These are phyloP conservation scores for Lumnitzera racemosa DNA, from an alignment of 345 rosid genomes.

Conservation along the genomic window DNA sequence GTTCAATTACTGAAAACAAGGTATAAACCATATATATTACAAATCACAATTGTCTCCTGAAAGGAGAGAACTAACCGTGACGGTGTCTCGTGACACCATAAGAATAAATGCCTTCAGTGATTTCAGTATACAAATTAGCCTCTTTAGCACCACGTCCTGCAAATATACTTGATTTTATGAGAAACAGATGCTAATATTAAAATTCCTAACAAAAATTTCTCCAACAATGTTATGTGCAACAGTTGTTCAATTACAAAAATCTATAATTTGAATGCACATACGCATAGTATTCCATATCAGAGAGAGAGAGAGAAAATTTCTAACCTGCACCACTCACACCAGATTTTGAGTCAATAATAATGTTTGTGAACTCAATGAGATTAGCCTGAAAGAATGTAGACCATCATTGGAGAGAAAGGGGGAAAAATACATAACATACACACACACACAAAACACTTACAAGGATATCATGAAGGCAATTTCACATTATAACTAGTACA, in stretches of 20 bases:
- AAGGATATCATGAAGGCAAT: background rate
- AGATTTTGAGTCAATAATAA: conserved; percentile 87
- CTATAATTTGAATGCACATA: no score
- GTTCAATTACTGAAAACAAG: background rate
- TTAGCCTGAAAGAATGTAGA: conserved; percentile 47
- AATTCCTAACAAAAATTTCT: conserved; percentile 2
- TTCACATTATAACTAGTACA: background rate
- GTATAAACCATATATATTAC: background rate
- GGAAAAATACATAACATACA: background rate
- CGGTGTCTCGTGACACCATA: conserved; percentile 92
- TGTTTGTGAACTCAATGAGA: conserved; percentile 53
- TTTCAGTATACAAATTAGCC: conserved; percentile 70
- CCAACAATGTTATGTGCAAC: background rate
- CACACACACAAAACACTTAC: no score
- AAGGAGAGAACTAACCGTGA: conserved; percentile 51
- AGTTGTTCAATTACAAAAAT: no score
- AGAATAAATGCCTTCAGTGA: conserved; percentile 86
- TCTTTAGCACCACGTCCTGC: conserved; percentile 97
- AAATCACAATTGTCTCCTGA: background rate
- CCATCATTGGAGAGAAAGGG: background rate
- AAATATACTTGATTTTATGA: conserved; percentile 12
- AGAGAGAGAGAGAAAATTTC: conserved; percentile 9
- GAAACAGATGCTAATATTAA: conserved; percentile 7
- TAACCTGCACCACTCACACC: conserved; percentile 99
- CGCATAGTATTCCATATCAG: background rate